Evolutionary conservation across 495 filamentous ascomycete species (phyloP), one percentile per base, ranked within the genome.

Genomic region (Clavariopsis aquatica): DNA sequence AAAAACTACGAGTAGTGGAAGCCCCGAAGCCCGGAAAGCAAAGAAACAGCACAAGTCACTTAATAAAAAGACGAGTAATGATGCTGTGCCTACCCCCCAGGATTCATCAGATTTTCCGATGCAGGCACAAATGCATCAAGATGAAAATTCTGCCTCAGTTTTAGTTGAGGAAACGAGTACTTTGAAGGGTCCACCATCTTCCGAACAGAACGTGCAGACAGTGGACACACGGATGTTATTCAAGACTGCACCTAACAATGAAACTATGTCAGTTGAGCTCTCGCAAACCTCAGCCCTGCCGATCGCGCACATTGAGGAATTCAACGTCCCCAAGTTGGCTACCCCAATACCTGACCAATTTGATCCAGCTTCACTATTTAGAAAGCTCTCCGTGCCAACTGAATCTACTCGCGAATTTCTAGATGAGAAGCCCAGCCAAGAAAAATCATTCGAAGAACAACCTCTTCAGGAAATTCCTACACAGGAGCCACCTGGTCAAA

Each of bases 1-100:
- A 8, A 24, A 9, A 10, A 17, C 24, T 15, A 7, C 26, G 12
- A 46, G 20, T 8, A 17, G 15, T 49, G 10, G 55, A 28, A 64
- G 61, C 52, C 65, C 60, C 15, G 53, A 64, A 22, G 54, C 55
- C 6, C 46, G 38, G 2, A 64, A 69, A 57, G 2, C 49, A 20
- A 58, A 68, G 27, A 45, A 58, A 36, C 41, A 63, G 28, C 8
- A 17, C 0, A n/a, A 56, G 3, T 34, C 28, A 24, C 23, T 43
- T 10, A 17, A 20, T 7, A 31, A 23, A 47, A 62, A 57, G 38
- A 17, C 38, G n/a, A 43, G 38, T 43, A 2, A 8, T 43, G 38
- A 43, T 15, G 9, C 3, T 17, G 13, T 6, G 8, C 38, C 38
- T 7, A 17, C 13, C 9, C 38, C 6, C 13, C 2, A 43, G 3